Percentiles rank a stretch among this genome's conserved stretches.
phyloP scores from a whole-genome alignment of 768 basidiomycete genomes.

The Pulveroboletus sp. region DNA sequence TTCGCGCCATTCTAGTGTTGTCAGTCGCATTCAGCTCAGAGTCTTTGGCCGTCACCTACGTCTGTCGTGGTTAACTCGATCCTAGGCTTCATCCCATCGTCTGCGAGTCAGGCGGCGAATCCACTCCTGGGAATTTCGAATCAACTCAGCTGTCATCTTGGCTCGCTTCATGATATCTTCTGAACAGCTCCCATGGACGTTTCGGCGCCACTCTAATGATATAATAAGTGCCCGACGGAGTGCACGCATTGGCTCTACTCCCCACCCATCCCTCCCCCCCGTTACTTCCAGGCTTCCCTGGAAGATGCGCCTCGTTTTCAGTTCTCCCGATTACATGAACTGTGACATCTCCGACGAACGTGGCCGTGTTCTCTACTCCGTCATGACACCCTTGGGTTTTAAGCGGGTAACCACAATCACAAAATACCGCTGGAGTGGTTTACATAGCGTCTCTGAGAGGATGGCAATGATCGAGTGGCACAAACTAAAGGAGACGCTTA shows the following conservation, averaged over 20 bases:
- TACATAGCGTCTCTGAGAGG: constrained; percentile 15
- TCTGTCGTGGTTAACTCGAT: background rate
- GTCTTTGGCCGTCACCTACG: background rate
- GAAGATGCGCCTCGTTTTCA: constrained; percentile 22
- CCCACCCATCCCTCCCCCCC: background rate
- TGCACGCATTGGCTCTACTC: background rate
- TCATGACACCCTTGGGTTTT: constrained; percentile 11
- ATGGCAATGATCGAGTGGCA: constrained; percentile 37
- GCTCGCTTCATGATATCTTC: constrained; percentile 15
- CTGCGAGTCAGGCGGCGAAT: background rate
- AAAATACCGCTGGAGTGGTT: constrained; percentile 22
- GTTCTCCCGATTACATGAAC: constrained; percentile 17
- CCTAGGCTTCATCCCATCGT: background rate
- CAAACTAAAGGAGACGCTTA: constrained; percentile 19
- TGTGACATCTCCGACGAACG: constrained; percentile 14
- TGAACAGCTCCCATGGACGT: constrained; percentile 1
- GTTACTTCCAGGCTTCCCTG: background rate
- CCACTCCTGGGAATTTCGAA: background rate
- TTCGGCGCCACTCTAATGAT: background rate
- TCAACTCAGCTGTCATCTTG: constrained; percentile 6
- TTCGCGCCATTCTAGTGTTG: background rate
- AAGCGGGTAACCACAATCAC: constrained; percentile 23
- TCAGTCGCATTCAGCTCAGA: background rate
- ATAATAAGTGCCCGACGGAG: background rate
- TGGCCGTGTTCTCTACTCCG: constrained; percentile 19